Conservation (phyloP, 371 early-diverging fungal genomes). For the Thermomucor indicae-seudaticae region DNA sequence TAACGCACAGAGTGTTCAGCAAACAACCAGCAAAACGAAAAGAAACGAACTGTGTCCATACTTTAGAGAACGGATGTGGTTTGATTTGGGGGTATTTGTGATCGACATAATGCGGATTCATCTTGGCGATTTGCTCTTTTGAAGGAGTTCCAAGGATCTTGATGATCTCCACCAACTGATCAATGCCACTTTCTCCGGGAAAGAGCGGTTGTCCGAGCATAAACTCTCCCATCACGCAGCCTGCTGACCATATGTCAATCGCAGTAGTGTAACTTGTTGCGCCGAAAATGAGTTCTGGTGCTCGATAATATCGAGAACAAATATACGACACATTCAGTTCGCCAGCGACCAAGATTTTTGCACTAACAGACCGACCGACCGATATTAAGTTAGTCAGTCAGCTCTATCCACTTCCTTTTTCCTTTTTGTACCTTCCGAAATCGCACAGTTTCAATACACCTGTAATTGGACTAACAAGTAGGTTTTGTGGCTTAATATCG, state of each 20-base stretch:
- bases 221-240: constrained; percentile 97
- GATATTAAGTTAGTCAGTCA: neutral
- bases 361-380: constrained; percentile 44
- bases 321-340: constrained; percentile 96
- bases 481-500: constrained; percentile 72
- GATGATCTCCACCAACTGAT: constrained; percentile 98
- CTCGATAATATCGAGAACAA: constrained; percentile 96
- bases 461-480: constrained; percentile 66
- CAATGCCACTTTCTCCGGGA: constrained; percentile 97
- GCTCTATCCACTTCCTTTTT: neutral
- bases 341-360: constrained; percentile 86
- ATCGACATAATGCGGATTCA: constrained; percentile 94
- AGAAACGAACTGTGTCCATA: neutral
- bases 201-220: constrained; percentile 93
- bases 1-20: neutral
- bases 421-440: constrained; percentile 80
- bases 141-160: constrained; percentile 97
- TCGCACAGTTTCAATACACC: constrained; percentile 98
- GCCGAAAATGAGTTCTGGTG: constrained; percentile 95
- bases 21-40: neutral
- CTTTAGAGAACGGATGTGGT: constrained; percentile 42
- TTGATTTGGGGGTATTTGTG: constrained; percentile 96
- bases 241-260: constrained; percentile 96
- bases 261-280: constrained; percentile 85
- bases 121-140: constrained; percentile 86